These are phyloP conservation scores for Dictyostelium citrinum DNA, from an alignment of 78 protist species.

Conservation along the genomic window DNA sequence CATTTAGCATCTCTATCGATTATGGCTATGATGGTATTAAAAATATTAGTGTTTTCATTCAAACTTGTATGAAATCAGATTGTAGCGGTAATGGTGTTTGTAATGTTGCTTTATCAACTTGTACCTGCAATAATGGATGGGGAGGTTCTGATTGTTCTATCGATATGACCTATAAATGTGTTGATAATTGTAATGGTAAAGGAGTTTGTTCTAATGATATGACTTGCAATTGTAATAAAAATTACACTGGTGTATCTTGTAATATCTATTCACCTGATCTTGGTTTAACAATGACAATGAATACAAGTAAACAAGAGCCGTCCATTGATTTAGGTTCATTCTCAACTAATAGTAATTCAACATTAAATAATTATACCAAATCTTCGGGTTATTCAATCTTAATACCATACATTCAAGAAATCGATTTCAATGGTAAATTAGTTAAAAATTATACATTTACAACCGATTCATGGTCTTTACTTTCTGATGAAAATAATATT, in stretches of 20 bases:
- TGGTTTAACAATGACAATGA: background rate
- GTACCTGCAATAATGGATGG: conserved; percentile 84
- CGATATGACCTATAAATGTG: background rate
- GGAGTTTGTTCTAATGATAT: conserved; percentile 5
- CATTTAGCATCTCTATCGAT: background rate
- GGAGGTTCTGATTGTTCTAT: conserved; percentile 35
- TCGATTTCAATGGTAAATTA: background rate
- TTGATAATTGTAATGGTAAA: conserved; percentile 10
- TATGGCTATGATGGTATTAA: background rate
- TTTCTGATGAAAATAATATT: background rate
- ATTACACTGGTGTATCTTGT: conserved; percentile 27
- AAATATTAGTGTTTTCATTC: background rate
- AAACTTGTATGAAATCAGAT: background rate
- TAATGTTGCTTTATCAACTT: conserved; percentile 61
- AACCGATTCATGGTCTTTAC: background rate
- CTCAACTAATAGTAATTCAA: background rate
- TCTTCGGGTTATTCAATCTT: background rate
- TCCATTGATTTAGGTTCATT: background rate
- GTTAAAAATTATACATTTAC: background rate
- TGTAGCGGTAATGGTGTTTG: conserved; percentile 92
- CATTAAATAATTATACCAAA: background rate
- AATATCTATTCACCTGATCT: background rate
- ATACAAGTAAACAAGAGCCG: background rate
- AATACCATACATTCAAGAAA: background rate
- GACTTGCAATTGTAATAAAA: conserved; percentile 4